Evolutionary conservation across 768 basidiomycete species (phyloP), one percentile per base, ranked within the genome.

Genomic region (Postia placenta): DNA sequence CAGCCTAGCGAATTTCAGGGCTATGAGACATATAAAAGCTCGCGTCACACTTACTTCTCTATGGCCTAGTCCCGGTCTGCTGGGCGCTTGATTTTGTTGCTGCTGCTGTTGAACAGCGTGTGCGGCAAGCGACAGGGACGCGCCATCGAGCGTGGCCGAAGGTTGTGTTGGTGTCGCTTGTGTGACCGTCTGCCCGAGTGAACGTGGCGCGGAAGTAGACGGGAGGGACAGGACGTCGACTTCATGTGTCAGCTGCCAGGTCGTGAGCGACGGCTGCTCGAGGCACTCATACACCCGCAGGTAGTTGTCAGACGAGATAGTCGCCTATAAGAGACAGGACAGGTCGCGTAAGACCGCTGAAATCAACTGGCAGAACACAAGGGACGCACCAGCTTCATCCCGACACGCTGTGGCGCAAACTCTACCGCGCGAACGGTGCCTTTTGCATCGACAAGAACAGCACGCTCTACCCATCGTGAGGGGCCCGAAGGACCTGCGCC

Each of bases 261-360:
- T 78, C n/a, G 78, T 68, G 45, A 88, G 74, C 20, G 73, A 71
- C 0, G 80, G 80, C 57, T 82, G 85, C 46, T 93, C 90, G 20
- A 92, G 70, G 63, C 89, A 92, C 62, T 96, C 92, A 66, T 97
- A 96, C 42, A 97, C 76, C 26, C 95, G 80, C 6, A 98, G 75
- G 49, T 81, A 71, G 53, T 87, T 91, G 69, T 98, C 95, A 0
- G 91, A 83, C 1, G 95, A 78, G 30, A 98, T 84, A 0, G 88
- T 79, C 1, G 94, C 95, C 91, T 95, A 53, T 27, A 14, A 12
- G 12, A 17, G 19, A 36, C n/a, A 20, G 38, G 30, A 17, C n/a
- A 35, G 20, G 42, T 15, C 12, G 5, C 12, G 26, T n/a, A n/a
- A n/a, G n/a, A n/a, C n/a, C n/a, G n/a, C n/a, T n/a, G n/a, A n/a